Evolutionary conservation across 2,329 filamentous ascomycete genomes (phyloP), one percentile per base, ranked within the genome.

Genomic region (Curvularia sp.): DNA sequence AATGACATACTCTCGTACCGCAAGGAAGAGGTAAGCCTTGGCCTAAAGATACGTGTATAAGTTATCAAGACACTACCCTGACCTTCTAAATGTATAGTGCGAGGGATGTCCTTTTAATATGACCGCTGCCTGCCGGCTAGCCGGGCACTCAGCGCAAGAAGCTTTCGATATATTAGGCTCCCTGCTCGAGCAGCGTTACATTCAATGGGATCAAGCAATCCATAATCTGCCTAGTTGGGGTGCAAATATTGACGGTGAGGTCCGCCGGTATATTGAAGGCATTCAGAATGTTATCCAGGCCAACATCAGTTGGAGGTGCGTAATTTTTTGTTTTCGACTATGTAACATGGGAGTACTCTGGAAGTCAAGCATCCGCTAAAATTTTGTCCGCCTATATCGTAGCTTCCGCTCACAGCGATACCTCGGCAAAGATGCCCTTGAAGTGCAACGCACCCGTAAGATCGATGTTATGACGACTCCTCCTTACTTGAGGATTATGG

Each of bases 1-100:
- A 44, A 44, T 28, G 42, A 44, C 42, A 44, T 44, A 44, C 42
- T 44, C 42, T 44, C 42, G 24, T 44, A 44, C 42, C 42, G 42
- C 42, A 44, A 44, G 28, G 42, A 44, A 44, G 42, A 44, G 24
- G 42, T 44, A 44, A 44, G 22, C 13, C 24, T 7, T 44, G 42
- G 42, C 24, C 42, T 44, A 13, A 44, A 44, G 42, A 44, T 6
- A 44, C 2, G 13, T 28, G 42, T 28, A 44, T 44, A 44, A 44
- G 13, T 28, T 22, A 44, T 28, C 13, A 28, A 44, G 42, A 26
- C 42, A 44, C 42, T 28, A n/a, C 22, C 24, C 42, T 44, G 22
- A 44, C 24, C 24, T 44, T 28, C 28, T 12, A 44, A 6, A 44
- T 44, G 13, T 22, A 44, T 44, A 44, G 42, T 26, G 42, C 22